Conservation (phyloP, 2,329 filamentous ascomycete genomes). For the Xylariaceae sp. region DNA sequence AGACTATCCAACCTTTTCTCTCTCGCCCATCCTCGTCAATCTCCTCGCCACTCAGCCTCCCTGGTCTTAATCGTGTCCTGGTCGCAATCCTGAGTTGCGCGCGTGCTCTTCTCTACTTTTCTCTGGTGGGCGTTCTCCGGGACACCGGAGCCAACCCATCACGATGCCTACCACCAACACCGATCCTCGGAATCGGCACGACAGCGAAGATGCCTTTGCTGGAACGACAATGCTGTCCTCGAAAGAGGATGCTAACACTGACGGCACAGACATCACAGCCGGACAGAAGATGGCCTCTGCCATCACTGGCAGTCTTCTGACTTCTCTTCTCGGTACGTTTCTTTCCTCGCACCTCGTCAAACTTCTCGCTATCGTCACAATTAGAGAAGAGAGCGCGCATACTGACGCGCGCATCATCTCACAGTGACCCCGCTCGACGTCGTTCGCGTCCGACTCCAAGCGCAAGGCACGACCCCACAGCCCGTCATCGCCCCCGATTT, state of each 20-base stretch:
- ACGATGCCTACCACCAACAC: conserved; percentile 23
- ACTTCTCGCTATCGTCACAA: neutral
- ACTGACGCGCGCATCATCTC: conserved; percentile 12
- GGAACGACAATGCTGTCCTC: conserved; percentile 32
- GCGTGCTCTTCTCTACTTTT: neutral
- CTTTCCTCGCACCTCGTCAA: neutral
- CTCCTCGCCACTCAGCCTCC: neutral
- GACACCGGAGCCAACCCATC: conserved; percentile 25
- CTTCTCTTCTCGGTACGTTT: conserved; percentile 75
- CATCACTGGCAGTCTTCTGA: conserved; percentile 82
- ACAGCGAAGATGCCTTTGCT: conserved; percentile 34
- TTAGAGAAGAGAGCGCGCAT: neutral
- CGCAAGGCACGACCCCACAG: conserved; percentile 54
- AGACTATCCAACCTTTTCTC: no score
- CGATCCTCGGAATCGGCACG: conserved; percentile 36
- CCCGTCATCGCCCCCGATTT: conserved; percentile 43
- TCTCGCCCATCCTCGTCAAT: neutral
- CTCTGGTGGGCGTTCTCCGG: conserved; percentile 26
- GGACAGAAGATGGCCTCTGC: conserved; percentile 93
- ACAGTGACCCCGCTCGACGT: conserved; percentile 93
- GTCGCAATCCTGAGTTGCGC: neutral
- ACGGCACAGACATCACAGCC: conserved; percentile 65
- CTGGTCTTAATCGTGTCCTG: neutral
- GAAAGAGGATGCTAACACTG: conserved; percentile 36
- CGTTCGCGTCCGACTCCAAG: conserved; percentile 89